A percentile compares a stretch with the other conserved stretches of the same genome.
phyloP scores from a whole-genome alignment of 2,329 filamentous ascomycete species.

The Cercospora sp. region DNA sequence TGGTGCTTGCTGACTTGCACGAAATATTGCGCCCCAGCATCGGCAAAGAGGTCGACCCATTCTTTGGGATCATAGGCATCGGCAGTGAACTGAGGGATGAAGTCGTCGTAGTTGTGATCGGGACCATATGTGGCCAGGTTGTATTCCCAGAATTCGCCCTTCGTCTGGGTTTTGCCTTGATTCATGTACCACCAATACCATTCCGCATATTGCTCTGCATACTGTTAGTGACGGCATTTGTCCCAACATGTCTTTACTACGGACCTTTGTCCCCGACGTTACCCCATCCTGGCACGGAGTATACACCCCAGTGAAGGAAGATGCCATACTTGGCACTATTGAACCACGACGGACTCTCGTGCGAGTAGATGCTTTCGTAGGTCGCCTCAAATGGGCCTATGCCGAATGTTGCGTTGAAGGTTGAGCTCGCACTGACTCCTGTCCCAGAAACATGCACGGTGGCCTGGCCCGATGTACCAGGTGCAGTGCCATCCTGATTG shows the following conservation, averaged over 20 bases:
- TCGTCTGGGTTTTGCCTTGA: conserved; percentile 42
- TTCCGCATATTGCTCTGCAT: conserved; percentile 32
- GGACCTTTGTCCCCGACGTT: conserved; percentile 43
- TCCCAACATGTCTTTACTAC: background rate
- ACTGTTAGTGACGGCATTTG: background rate
- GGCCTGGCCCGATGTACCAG: conserved; percentile 37
- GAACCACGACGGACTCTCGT: conserved; percentile 56
- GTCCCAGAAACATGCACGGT: conserved; percentile 35
- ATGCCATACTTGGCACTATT: conserved; percentile 59
- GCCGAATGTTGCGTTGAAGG: conserved; percentile 41
- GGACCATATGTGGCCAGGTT: conserved; percentile 54
- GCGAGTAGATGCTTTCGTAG: conserved; percentile 34
- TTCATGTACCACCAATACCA: conserved; percentile 54
- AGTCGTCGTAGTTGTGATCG: conserved; percentile 57
- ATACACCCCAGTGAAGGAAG: conserved; percentile 61
- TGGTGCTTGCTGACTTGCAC: conserved; percentile 50
- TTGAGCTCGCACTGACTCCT: conserved; percentile 33
- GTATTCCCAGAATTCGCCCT: conserved; percentile 52
- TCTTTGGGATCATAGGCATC: conserved; percentile 52
- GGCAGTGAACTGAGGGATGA: conserved; percentile 56
- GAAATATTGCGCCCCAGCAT: conserved; percentile 53
- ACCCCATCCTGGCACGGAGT: conserved; percentile 59
- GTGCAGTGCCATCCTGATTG: conserved; percentile 36
- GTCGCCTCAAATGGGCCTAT: conserved; percentile 31
- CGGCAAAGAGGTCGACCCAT: conserved; percentile 56